Percentiles rank a stretch among this genome's conserved stretches.
Evolutionary conservation across 2,329 filamentous ascomycete genomes (phyloP).

Genomic region (Trichoderma arundinaceum): DNA sequence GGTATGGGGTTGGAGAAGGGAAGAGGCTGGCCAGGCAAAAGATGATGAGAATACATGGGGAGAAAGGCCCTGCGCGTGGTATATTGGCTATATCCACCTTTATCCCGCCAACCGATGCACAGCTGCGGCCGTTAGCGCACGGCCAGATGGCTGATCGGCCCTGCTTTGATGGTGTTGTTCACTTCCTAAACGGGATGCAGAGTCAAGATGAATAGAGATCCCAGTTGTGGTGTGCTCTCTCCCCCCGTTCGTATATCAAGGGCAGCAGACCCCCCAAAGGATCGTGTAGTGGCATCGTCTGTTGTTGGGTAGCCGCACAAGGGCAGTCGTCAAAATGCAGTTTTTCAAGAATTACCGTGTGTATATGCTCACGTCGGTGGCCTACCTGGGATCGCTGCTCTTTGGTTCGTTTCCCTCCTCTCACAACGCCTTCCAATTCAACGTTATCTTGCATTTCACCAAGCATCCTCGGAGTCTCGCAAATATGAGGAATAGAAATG

Average conservation of each 20-base stretch:
- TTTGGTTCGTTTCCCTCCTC: slow-evolving; percentile 21
- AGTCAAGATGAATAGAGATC: not conserved
- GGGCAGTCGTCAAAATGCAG: slow-evolving; percentile 9
- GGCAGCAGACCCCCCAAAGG: not conserved
- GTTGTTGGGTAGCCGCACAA: not conserved
- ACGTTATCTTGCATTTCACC: not conserved
- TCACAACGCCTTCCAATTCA: not conserved
- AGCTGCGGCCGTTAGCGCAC: slow-evolving; percentile 9
- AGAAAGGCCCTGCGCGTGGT: slow-evolving; percentile 2
- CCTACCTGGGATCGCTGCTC: slow-evolving; percentile 31
- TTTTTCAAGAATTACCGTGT: slow-evolving; percentile 32
- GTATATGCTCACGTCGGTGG: slow-evolving; percentile 31
- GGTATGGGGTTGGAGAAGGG: slow-evolving; percentile 3
- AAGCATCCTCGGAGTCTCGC: not conserved
- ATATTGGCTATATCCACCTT: slow-evolving; percentile 8
- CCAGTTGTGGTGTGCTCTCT: not conserved
- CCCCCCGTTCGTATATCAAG: slow-evolving; percentile 17
- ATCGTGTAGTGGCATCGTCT: not conserved
- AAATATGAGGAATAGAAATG: not conserved
- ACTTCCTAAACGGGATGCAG: not conserved
- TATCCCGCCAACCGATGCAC: slow-evolving; percentile 7
- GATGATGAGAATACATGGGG: not conserved
- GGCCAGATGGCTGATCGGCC: slow-evolving; percentile 16
- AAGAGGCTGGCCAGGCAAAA: not conserved
- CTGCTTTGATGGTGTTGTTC: not conserved